These are phyloP conservation scores for Tilletiaria anomala DNA, from an alignment of 1,284 basidiomycete genomes.

Conservation along the genomic window DNA sequence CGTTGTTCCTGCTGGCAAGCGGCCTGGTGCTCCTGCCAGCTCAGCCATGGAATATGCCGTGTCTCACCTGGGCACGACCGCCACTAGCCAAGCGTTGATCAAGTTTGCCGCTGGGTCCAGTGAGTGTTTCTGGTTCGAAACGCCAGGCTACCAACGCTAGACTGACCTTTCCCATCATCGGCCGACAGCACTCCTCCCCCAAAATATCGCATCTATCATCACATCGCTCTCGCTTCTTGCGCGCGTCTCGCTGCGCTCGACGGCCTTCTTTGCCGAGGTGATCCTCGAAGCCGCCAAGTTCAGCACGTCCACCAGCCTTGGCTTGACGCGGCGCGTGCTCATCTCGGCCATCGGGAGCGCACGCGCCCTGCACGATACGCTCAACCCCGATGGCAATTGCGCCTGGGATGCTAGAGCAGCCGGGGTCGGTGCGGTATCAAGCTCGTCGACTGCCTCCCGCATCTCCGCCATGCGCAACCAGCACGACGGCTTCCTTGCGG, in stretches of 20 bases:
- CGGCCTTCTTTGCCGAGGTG: conserved; percentile 29
- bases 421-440: background rate
- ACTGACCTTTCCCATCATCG: background rate
- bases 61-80: too few relatives aligned
- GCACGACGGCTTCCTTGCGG: conserved; percentile 39
- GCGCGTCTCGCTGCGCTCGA: conserved; percentile 24
- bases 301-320: conserved; percentile 17
- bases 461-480: conserved; percentile 2
- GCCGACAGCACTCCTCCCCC: conserved; percentile 16
- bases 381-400: too few relatives aligned
- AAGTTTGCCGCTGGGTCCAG: conserved; percentile 15
- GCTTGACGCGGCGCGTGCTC: conserved; percentile 23
- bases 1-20: too few relatives aligned
- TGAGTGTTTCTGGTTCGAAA: background rate
- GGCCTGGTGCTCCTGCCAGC: too few relatives aligned
- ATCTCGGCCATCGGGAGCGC: conserved; percentile 23
- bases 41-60: too few relatives aligned
- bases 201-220: conserved; percentile 23
- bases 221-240: conserved; percentile 20
- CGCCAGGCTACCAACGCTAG: background rate
- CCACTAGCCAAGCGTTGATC: conserved; percentile 19
- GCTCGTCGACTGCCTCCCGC: background rate
- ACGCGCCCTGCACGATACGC: conserved; percentile 19
- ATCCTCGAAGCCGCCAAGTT: conserved; percentile 22
- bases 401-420: conserved; percentile 1